Base-by-base conservation (phyloP, 192 early-diverging fungal species). In the Phycomyces blakesleeanus region DNA sequence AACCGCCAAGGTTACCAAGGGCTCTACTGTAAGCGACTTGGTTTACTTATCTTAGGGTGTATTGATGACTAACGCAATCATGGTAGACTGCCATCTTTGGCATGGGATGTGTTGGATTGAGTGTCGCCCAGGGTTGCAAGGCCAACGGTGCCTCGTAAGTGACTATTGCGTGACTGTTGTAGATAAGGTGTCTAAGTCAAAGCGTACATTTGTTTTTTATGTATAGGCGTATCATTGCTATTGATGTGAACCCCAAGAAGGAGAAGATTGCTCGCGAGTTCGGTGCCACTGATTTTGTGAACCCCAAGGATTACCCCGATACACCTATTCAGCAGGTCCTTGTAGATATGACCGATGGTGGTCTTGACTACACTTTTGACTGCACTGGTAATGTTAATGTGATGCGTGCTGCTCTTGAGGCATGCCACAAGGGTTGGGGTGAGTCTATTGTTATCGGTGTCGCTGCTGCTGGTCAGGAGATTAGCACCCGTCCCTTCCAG, bases 281-380 rank as follows among this genome's bases (percentile, higher is more conserved):
- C 62, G 94, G 93, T 55, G 88, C 90, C 0, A 95, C 94, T 27
- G 92, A 95, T 57, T 95, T 86, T 72, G 63, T 96, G 49, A 96
- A 95, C 79, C 94, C 94, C 40, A 86, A 85, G 34, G 92, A 95
- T 71, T 78, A 82, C 73, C 72, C 75, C 27, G 86, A 88, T 55
- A 83, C 81, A 57, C 85, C 89, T 5, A 89, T 95, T 57, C 92
- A 94, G 68, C 75, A 86, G 42, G 82, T 92, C 55, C 81, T 98
- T 64, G 87, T 94, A 24, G 91, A 93, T 25, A 85, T 92, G 74
- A 95, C 92, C 25, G 95, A 96, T 64, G 95, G 96, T 64, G 96
- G 96, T 49, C 85, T 95, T 27, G 96, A 98, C 69, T 94, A 96
- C 70, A 92, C 93, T 37, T 97, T 98, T 64, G 96, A 98, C 71